phyloP scores from a whole-genome alignment of 2,329 filamentous ascomycete genomes.

The Gnomoniopsis sp. region DNA sequence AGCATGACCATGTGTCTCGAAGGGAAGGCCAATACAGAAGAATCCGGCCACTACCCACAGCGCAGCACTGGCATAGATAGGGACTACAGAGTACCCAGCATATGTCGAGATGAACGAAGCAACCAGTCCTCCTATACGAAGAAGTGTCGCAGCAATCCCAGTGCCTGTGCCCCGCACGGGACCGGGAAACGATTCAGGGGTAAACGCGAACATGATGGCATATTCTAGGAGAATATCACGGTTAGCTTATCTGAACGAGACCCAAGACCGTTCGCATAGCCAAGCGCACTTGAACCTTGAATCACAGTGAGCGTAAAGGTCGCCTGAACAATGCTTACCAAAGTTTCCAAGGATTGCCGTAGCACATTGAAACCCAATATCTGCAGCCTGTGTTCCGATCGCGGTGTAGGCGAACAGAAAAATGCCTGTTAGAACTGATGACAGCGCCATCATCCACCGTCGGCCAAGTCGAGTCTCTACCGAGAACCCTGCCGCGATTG shows the following conservation, averaged over 20 bases:
- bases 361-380: slow-evolving; percentile 37
- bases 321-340: slow-evolving; percentile 22
- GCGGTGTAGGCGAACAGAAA: slow-evolving; percentile 44
- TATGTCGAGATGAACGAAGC: slow-evolving; percentile 41
- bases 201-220: slow-evolving; percentile 41
- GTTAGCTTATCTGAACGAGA: background rate
- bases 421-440: slow-evolving; percentile 39
- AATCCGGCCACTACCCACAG: slow-evolving; percentile 40
- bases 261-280: background rate
- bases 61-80: slow-evolving; percentile 42
- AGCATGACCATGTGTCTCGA: slow-evolving; percentile 38
- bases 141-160: slow-evolving; percentile 38
- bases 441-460: slow-evolving; percentile 41
- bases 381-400: slow-evolving; percentile 34
- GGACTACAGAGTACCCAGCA: slow-evolving; percentile 37
- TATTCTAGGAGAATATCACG: slow-evolving; percentile 25
- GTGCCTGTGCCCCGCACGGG: slow-evolving; percentile 52
- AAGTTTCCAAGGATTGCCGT: slow-evolving; percentile 44
- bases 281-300: background rate
- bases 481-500: slow-evolving; percentile 36
- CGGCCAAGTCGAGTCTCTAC: slow-evolving; percentile 40
- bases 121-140: slow-evolving; percentile 35
- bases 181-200: slow-evolving; percentile 55
- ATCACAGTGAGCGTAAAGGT: background rate
- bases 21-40: slow-evolving; percentile 39